phyloP scores from a whole-genome alignment of 1,139 yeast genomes.

The Taiozyma sp. region DNA sequence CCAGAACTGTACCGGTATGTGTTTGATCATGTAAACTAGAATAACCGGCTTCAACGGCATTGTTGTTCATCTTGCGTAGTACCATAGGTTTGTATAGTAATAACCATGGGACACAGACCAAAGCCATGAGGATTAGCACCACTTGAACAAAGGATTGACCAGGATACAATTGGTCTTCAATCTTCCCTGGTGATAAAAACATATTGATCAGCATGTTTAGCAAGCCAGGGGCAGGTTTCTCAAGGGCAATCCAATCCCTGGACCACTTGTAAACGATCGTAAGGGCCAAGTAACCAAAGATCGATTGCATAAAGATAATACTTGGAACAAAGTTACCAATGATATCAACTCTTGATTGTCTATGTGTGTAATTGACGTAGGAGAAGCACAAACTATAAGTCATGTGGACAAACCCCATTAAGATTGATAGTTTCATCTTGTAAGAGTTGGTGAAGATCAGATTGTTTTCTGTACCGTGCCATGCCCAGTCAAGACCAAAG shows the following conservation, averaged over 20 bases:
- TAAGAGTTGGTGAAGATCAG: slow-evolving; percentile 71
- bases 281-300: slow-evolving; percentile 70
- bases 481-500: slow-evolving; percentile 67
- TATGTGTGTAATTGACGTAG: slow-evolving; percentile 55
- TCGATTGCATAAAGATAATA: slow-evolving; percentile 74
- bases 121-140: slow-evolving; percentile 51
- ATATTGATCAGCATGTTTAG: slow-evolving; percentile 76
- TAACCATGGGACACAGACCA: slow-evolving; percentile 74
- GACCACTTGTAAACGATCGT: slow-evolving; percentile 78
- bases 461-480: slow-evolving; percentile 82
- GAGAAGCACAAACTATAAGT: slow-evolving; percentile 67
- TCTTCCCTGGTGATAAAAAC: slow-evolving; percentile 73
- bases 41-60: slow-evolving; percentile 15
- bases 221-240: slow-evolving; percentile 71
- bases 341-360: slow-evolving; percentile 56
- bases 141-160: slow-evolving; percentile 64
- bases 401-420: slow-evolving; percentile 80
- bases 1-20: slow-evolving; percentile 30
- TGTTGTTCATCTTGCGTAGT: slow-evolving; percentile 28
- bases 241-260: slow-evolving; percentile 66
- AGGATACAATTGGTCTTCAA: slow-evolving; percentile 58
- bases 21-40: slow-evolving; percentile 26
- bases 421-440: slow-evolving; percentile 74
- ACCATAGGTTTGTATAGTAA: slow-evolving; percentile 61
- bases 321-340: slow-evolving; percentile 80